A percentile compares a stretch with the other conserved stretches of the same genome.
Evolutionary conservation across 2,329 filamentous ascomycete genomes (phyloP).

Genomic region (Didymella keratinophila): DNA sequence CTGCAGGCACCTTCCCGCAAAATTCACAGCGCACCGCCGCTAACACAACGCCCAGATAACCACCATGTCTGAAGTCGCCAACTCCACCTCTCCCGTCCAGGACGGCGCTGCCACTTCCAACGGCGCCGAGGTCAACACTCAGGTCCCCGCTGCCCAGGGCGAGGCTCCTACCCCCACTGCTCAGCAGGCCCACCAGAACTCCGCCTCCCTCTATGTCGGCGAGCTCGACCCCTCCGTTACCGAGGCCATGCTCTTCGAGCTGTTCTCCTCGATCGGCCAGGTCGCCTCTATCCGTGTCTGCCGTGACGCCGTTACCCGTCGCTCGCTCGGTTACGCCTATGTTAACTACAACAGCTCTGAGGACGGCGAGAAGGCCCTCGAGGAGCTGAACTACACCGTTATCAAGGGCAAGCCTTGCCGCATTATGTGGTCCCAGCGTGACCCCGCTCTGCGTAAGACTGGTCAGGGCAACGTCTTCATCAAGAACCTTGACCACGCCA

Average conservation of each 20-base stretch:
- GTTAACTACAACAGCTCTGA: constrained; percentile 99
- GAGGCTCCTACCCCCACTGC: constrained; percentile 75
- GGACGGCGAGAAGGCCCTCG: constrained; percentile 96
- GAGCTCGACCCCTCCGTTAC: constrained; percentile 98
- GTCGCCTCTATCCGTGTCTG: constrained; percentile 99
- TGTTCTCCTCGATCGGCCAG: constrained; percentile 98
- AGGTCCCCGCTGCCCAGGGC: constrained; percentile 68
- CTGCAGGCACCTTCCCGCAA: constrained; percentile 39
- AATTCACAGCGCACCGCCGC: constrained; percentile 32
- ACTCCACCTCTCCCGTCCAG: constrained; percentile 62
- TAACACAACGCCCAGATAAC: constrained; percentile 38
- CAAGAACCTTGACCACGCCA: constrained; percentile 98
- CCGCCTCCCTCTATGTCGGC: constrained; percentile 97
- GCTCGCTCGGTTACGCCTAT: constrained; percentile 98
- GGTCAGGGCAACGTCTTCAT: constrained; percentile 99
- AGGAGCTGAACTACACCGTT: constrained; percentile 99
- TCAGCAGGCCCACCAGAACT: constrained; percentile 83
- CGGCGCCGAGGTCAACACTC: constrained; percentile 74
- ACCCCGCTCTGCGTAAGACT: constrained; percentile 98
- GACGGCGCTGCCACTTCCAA: constrained; percentile 77
- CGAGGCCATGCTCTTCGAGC: constrained; percentile 99
- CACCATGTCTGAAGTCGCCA: constrained; percentile 56
- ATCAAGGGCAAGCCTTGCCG: constrained; percentile 99
- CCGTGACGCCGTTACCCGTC: constrained; percentile 97
- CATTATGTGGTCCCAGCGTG: constrained; percentile 99